A percentile compares a stretch with the other conserved stretches of the same genome.
These are phyloP conservation scores for Angomonas deanei DNA, from an alignment of 208 protist species.

Conservation along the genomic window DNA sequence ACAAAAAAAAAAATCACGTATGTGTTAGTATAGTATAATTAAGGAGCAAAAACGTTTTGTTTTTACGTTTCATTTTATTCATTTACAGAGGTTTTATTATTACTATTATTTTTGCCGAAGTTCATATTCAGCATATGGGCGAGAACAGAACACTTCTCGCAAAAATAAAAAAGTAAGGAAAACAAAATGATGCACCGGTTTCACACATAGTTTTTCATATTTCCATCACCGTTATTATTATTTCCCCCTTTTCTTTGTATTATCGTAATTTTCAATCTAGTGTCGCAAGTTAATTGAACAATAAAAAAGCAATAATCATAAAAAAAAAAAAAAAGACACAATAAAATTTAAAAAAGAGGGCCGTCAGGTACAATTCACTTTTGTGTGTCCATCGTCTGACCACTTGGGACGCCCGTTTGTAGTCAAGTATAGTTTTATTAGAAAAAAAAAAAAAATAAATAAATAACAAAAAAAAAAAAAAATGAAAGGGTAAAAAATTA, in stretches of 20 bases:
- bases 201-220: background rate
- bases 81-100: too few relatives aligned
- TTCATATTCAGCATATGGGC: too few relatives aligned
- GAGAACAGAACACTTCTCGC: background rate
- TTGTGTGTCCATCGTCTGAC: too few relatives aligned
- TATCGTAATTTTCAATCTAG: too few relatives aligned
- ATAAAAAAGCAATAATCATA: background rate
- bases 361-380: background rate
- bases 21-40: background rate
- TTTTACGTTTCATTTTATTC: background rate
- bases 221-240: background rate
- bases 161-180: slow-evolving; percentile 2
- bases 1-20: background rate
- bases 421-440: too few relatives aligned
- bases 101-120: too few relatives aligned
- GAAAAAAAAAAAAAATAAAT: background rate
- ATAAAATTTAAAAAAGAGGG: background rate
- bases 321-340: background rate
- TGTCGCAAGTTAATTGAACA: background rate
- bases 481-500: background rate
- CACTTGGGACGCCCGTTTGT: too few relatives aligned
- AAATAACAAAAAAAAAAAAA: background rate
- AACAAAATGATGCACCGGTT: too few relatives aligned
- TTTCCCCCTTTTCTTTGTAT: background rate
- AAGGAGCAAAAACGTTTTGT: background rate